Evolutionary conservation across 2,329 filamentous ascomycete species (phyloP), one percentile per base, ranked within the genome.

Genomic region (Magnaporthales sp.): DNA sequence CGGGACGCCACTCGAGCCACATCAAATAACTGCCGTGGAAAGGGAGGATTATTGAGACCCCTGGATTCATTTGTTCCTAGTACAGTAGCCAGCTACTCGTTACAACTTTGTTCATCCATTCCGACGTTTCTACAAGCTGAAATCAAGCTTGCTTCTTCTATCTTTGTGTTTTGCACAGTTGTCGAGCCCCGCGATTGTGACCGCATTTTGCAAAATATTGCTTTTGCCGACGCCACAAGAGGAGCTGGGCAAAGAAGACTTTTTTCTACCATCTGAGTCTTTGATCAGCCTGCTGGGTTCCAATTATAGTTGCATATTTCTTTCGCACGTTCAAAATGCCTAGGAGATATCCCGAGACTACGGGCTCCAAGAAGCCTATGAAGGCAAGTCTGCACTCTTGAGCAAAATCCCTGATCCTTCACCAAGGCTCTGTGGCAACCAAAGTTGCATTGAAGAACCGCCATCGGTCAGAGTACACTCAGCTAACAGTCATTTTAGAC

Each of bases 401-500:
- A 51, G n/a, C 38, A 51, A 51, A 51, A n/a, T 0, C 38, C 19
- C 5, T 2, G 38, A 51, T 51, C 5, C 9, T 8, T n/a, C 15
- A 51, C 10, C 38, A n/a, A n/a, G 38, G 5, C 15, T 13, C 10
- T 13, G 4, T 46, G 7, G 38, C 38, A 51, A n/a, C 38, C 19
- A n/a, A 2, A 15, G 9, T 51, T 51, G 38, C 5, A 51, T 8
- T n/a, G 10, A 19, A 19, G 38, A 6, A 7, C 19, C n/a, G 4
- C 15, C 19, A 51, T n/a, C 1, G 3, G 1, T n/a, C 15, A 51
- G 10, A 8, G 19, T 51, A n/a, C 4, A 51, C 5, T 51, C 38
- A 51, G 19, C 19, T 51, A 51, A 32, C n/a, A 10, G 1, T 30
- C 13, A 29, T 4, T 67, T 91, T 67, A 91, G 86, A 91, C 89